These are phyloP conservation scores for Colletotrichum theobromicola DNA, from an alignment of 2,329 filamentous ascomycete species.

Conservation along the genomic window DNA sequence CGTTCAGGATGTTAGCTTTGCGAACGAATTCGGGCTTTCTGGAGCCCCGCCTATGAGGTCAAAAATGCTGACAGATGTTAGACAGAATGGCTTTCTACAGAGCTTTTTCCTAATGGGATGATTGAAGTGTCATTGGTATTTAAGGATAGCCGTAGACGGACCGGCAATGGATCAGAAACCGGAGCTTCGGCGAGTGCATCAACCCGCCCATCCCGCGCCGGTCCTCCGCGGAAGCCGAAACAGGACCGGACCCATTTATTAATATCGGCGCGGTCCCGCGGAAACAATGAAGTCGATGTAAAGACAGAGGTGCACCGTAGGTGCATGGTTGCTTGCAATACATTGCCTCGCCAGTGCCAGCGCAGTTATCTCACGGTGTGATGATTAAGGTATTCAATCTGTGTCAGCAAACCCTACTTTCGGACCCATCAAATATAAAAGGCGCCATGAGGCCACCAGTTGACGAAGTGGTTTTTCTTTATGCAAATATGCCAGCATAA, in stretches of 20 bases:
- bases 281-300: not conserved
- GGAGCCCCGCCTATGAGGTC: not conserved
- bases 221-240: not conserved
- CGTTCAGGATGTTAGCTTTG: too few species aligned
- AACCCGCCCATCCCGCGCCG: not conserved
- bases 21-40: too few species aligned
- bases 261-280: not conserved
- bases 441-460: not conserved
- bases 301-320: not conserved
- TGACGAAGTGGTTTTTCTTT: not conserved
- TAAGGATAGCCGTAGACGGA: not conserved
- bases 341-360: not conserved
- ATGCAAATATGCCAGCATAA: not conserved
- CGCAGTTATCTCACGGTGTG: not conserved
- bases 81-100: not conserved
- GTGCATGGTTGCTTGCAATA: accelerated
- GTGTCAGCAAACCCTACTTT: not conserved
- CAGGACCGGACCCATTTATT: not conserved
- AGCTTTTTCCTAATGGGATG: not conserved
- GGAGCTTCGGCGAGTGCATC: not conserved
- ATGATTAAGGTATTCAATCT: not conserved
- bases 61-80: not conserved
- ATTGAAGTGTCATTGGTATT: not conserved
- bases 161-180: not conserved
- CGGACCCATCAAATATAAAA: not conserved